A percentile compares a stretch with the other conserved stretches of the same genome.
phyloP scores from a whole-genome alignment of 352 stramenopile species.

The Phytophthora sp. region DNA sequence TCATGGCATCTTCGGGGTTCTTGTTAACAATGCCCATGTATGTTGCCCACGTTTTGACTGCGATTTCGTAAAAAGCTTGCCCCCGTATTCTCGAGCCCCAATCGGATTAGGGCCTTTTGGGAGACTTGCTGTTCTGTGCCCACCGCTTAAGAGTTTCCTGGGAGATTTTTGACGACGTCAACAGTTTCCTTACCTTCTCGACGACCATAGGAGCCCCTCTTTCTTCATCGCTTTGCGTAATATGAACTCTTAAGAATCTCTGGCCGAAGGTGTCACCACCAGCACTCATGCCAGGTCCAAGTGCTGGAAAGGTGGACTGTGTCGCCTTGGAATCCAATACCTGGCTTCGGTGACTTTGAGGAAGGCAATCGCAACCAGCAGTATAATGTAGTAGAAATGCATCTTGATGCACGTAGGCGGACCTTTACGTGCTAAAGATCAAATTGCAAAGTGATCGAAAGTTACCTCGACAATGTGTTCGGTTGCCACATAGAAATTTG shows the following conservation, averaged over 20 bases:
- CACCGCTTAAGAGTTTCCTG: not conserved
- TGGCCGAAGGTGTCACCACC: not conserved
- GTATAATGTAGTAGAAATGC: not conserved
- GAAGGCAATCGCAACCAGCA: not conserved
- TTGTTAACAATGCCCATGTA: not conserved
- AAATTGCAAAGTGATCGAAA: not conserved
- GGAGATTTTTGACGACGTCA: not conserved
- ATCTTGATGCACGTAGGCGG: too few relatives aligned
- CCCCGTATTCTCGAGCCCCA: conserved; percentile 2
- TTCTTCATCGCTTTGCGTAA: not conserved
- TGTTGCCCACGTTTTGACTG: not conserved
- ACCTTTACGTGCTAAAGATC: not conserved
- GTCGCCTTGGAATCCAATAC: too few relatives aligned
- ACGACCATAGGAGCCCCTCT: not conserved
- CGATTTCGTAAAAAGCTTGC: conserved; percentile 1
- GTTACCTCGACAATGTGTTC: not conserved
- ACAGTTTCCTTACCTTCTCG: not conserved
- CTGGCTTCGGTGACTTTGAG: not conserved
- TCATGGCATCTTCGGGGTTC: not conserved
- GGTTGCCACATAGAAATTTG: too few relatives aligned
- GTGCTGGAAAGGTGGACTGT: too few relatives aligned
- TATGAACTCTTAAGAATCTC: not conserved
- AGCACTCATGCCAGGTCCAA: too few relatives aligned
- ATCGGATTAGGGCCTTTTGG: not conserved
- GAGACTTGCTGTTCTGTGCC: not conserved